Conservation (phyloP, 2,329 filamentous ascomycete species). For the Colletotrichum sublineola region DNA sequence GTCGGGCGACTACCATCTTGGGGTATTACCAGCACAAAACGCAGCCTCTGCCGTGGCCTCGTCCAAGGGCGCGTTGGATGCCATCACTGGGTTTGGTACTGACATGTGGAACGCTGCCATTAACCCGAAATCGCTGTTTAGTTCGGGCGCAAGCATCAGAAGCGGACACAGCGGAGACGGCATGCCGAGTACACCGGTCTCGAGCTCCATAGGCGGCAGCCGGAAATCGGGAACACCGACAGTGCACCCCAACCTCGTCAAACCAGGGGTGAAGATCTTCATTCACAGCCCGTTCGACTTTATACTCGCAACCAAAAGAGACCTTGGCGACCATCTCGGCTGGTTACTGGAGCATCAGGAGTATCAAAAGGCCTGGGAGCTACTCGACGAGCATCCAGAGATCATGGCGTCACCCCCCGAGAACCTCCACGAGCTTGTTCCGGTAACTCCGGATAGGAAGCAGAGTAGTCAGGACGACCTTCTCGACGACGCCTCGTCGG, state of each 20-base stretch:
- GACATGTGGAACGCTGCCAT: conserved; percentile 93
- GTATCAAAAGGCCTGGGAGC: conserved; percentile 88
- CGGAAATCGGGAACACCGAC: conserved; percentile 35
- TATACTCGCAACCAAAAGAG: conserved; percentile 89
- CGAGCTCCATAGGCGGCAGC: conserved; percentile 55
- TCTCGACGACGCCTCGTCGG: conserved; percentile 78
- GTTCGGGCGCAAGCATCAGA: conserved; percentile 82
- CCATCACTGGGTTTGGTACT: conserved; percentile 77
- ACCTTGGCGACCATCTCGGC: conserved; percentile 84
- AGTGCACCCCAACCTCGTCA: conserved; percentile 67
- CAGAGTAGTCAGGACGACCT: conserved; percentile 70
- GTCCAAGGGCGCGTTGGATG: conserved; percentile 81
- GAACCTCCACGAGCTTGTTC: conserved; percentile 54
- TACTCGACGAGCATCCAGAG: conserved; percentile 90
- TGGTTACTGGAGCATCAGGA: conserved; percentile 88
- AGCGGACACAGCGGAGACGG: conserved; percentile 73
- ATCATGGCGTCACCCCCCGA: conserved; percentile 63
- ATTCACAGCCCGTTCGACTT: conserved; percentile 98
- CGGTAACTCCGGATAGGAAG: conserved; percentile 58
- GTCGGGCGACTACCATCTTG: conserved; percentile 92
- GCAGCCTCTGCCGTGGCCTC: conserved; percentile 74
- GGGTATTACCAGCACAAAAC: conserved; percentile 80
- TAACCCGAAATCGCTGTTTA: conserved; percentile 89
- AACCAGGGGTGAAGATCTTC: conserved; percentile 80
- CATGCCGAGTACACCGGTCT: conserved; percentile 61